phyloP scores from a whole-genome alignment of 768 basidiomycete genomes.

The Tremella mesenterica region DNA sequence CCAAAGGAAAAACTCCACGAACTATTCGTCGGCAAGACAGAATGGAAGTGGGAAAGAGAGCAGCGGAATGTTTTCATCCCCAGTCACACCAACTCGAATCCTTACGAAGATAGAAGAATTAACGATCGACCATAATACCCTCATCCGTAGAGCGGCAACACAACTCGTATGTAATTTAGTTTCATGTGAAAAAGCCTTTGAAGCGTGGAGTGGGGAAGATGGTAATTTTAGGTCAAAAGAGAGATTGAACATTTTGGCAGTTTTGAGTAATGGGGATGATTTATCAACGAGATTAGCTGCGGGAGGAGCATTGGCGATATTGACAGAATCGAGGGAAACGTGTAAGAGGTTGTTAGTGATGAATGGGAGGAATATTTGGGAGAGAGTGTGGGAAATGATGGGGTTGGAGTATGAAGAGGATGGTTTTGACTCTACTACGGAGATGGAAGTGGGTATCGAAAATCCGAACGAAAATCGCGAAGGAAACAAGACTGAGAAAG shows the following conservation, averaged over 20 bases:
- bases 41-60: too few relatives aligned
- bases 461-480: too few relatives aligned
- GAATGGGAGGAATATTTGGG: conserved; percentile 48
- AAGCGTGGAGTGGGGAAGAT: conserved; percentile 52
- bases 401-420: conserved; percentile 45
- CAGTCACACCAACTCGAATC: conserved; percentile 58
- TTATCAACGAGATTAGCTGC: conserved; percentile 77
- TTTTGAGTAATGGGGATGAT: conserved; percentile 80
- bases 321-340: conserved; percentile 57
- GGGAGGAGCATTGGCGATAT: conserved; percentile 74
- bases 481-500: conserved; percentile 31
- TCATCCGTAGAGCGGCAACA: conserved; percentile 77
- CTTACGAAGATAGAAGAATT: conserved; percentile 32
- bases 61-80: conserved; percentile 44
- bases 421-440: too few relatives aligned
- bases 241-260: conserved; percentile 67
- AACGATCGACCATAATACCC: conserved; percentile 59
- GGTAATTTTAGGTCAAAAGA: conserved; percentile 10
- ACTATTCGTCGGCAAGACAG: too few relatives aligned
- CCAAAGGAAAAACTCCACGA: too few relatives aligned
- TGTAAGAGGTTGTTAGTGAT: conserved; percentile 53
- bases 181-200: conserved; percentile 64
- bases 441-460: too few relatives aligned
- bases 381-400: conserved; percentile 59
- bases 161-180: conserved; percentile 90